Evolutionary conservation across 306 rosid genomes (phyloP), one percentile per base, ranked within the genome.

Genomic region (Quercus variabilis): DNA sequence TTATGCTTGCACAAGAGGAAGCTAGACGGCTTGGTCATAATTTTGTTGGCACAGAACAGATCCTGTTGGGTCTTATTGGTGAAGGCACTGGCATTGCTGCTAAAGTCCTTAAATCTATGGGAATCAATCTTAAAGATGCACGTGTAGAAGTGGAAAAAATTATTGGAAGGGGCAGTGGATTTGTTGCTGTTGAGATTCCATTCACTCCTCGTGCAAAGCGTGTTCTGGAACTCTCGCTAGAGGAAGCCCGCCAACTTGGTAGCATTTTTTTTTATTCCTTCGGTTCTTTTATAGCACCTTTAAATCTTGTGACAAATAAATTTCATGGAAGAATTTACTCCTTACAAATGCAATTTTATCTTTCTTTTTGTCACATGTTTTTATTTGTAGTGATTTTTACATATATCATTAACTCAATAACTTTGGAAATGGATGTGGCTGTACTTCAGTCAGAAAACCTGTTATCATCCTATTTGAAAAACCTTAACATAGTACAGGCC

Each of bases 191-290:
- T 68, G 99, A 95, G 81, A 95, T 95, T 87, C 98, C 99, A 0
- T 95, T 95, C 83, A 95, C 99, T 68, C 98, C 99, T 21, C 97
- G 98, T 68, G 99, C 99, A 38, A 95, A 95, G 91, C 98, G 98
- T 74, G 99, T 93, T 55, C 85, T 95, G 90, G 99, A 95, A 83
- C 97, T 93, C 80, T 95, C 99, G 18, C 84, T 95, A 28, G 98
- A 95, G 89, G 99, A 95, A 89, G 99, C 98, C 60, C 97, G 99
- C 57, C 99, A 95, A 88, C 99, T 95, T 55, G 99, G 99, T 95
- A 86, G 21, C 33, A 33, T 56, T 43, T 28, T 70, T 33, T 46
- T 59, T 33, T 77, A 60, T 55, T 69, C 25, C 15, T 19, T 71
- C 55, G 1, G 13, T 74, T 41, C 76, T 54, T 74, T 51, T 51